phyloP scores from a whole-genome alignment of 2,329 filamentous ascomycete genomes.

The Venturia pyrina region DNA sequence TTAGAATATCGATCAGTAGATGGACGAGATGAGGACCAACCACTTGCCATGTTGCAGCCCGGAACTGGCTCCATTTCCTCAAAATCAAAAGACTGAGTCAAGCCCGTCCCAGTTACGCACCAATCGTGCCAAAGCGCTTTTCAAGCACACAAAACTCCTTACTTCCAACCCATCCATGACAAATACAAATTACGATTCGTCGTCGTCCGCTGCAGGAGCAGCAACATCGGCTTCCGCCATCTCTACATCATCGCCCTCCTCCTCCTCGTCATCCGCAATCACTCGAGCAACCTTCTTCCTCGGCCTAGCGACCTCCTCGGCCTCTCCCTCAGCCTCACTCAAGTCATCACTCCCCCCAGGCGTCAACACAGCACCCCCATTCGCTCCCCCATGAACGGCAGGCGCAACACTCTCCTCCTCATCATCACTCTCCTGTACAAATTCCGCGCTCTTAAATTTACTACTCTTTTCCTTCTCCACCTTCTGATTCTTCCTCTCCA shows the following conservation, averaged over 20 bases:
- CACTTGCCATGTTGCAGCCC: too few relatives aligned
- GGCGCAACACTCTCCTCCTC: slow-evolving; percentile 12
- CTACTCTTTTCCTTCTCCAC: slow-evolving; percentile 27
- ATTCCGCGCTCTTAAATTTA: slow-evolving; percentile 81
- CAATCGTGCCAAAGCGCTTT: too few relatives aligned
- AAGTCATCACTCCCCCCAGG: not conserved
- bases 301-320: slow-evolving; percentile 17
- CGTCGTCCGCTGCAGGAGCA: not conserved
- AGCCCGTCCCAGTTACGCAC: too few relatives aligned
- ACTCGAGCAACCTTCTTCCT: slow-evolving; percentile 23
- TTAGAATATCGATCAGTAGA: too few relatives aligned
- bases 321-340: slow-evolving; percentile 19
- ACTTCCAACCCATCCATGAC: not conserved
- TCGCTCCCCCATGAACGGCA: slow-evolving; percentile 6
- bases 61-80: too few relatives aligned
- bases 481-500: slow-evolving; percentile 42
- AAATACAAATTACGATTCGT: not conserved
- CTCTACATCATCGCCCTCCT: slow-evolving; percentile 14
- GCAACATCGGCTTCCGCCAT: not conserved
- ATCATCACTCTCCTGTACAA: slow-evolving; percentile 66
- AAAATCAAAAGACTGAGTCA: too few relatives aligned
- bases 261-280: slow-evolving; percentile 26
- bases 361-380: slow-evolving; percentile 15
- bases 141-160: not conserved
- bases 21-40: too few relatives aligned